These are phyloP conservation scores for Arctium minus DNA, from an alignment of 129 eudicot genomes.

Conservation along the genomic window DNA sequence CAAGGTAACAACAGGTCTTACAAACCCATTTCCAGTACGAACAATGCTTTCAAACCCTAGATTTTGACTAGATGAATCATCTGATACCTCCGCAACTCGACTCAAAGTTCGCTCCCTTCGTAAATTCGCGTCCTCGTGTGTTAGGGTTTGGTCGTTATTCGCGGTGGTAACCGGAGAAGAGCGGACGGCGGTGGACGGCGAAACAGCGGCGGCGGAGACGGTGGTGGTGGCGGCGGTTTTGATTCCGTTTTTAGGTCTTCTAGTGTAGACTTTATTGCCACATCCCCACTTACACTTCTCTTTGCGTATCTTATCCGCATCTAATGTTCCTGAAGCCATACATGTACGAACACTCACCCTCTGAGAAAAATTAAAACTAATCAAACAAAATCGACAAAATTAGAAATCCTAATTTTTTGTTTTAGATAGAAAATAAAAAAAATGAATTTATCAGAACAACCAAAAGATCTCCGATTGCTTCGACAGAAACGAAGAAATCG, in stretches of 20 bases:
- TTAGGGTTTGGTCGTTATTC: conserved; percentile 27
- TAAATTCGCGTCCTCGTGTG: conserved; percentile 20
- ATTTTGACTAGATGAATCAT: conserved; percentile 27
- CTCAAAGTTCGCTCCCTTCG: conserved; percentile 8
- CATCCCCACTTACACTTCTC: conserved; percentile 53
- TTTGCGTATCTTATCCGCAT: conserved; percentile 43
- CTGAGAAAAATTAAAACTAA: neutral
- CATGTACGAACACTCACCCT: conserved; percentile 42
- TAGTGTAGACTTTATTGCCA: conserved; percentile 53
- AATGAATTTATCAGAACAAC: conserved; percentile 1
- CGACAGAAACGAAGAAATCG: conserved; percentile 16
- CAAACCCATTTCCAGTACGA: conserved; percentile 29
- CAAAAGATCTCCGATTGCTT: conserved; percentile 38
- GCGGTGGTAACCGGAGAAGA: neutral
- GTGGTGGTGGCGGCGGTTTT: conserved; percentile 20
- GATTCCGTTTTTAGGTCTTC: conserved; percentile 29
- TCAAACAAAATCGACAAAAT: conserved; percentile 1
- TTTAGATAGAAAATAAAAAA: neutral
- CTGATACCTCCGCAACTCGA: conserved; percentile 8
- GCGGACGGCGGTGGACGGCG: conserved; percentile 7
- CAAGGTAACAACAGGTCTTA: conserved; percentile 31
- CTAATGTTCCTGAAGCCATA: conserved; percentile 82
- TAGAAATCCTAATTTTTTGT: conserved; percentile 18
- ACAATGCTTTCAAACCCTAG: neutral
- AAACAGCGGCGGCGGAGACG: conserved; percentile 1